Percentiles rank a stretch among this genome's conserved stretches.
These are phyloP conservation scores for Calonectria leucothoes DNA, from an alignment of 2,329 filamentous ascomycete genomes.

Conservation along the genomic window DNA sequence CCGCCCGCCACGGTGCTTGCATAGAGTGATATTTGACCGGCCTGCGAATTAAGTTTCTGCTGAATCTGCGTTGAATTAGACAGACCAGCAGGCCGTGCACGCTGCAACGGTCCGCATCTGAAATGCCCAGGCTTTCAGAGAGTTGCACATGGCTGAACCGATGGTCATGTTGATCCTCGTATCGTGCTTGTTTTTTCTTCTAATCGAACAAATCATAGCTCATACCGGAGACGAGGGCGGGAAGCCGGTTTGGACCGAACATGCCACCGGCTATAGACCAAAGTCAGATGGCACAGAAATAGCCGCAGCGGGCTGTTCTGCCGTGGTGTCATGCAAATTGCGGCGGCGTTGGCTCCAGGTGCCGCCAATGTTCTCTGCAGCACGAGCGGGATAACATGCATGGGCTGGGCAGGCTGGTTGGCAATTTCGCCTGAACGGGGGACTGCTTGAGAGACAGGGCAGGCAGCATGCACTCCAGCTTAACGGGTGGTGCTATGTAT, in stretches of 20 bases:
- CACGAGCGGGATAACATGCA: neutral
- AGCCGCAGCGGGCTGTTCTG: neutral
- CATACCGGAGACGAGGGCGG: neutral
- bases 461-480: conserved; percentile 1
- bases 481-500: neutral
- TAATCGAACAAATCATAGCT: neutral
- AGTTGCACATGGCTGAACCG: neutral
- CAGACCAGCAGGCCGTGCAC: neutral
- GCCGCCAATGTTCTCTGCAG: neutral
- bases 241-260: conserved; percentile 12
- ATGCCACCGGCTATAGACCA: neutral
- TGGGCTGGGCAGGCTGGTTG: neutral
- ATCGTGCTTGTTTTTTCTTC: neutral
- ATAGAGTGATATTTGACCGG: conserved; percentile 12
- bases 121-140: neutral
- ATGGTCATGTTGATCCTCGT: neutral
- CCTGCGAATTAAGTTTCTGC: neutral
- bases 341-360: conserved; percentile 2
- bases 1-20: conserved; percentile 11
- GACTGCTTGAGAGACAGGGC: neutral
- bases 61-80: neutral
- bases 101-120: neutral
- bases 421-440: conserved; percentile 23
- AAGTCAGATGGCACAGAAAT: conserved; percentile 7
- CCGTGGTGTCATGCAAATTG: conserved; percentile 1